These are phyloP conservation scores for Staphylotrichum tortipilum DNA, from an alignment of 495 filamentous ascomycete genomes.

Conservation along the genomic window DNA sequence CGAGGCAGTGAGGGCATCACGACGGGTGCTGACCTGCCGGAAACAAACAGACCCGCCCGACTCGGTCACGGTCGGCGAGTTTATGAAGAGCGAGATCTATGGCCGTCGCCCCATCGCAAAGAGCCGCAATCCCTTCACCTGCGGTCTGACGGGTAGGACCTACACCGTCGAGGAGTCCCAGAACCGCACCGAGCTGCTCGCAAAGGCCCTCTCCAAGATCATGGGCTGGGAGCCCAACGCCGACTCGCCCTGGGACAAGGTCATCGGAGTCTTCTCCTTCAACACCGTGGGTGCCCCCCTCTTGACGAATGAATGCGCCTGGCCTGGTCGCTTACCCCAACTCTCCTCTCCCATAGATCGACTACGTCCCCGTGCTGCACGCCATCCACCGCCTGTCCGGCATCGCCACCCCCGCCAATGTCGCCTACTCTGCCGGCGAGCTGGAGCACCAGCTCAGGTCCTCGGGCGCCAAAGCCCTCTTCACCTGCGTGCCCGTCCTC, in stretches of 20 bases:
- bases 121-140: constrained; percentile 70
- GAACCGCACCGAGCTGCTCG: constrained; percentile 60
- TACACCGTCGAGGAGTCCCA: constrained; percentile 59
- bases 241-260: constrained; percentile 81
- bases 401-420: constrained; percentile 72
- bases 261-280: constrained; percentile 63
- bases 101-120: constrained; percentile 56
- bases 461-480: constrained; percentile 64
- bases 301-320: background rate
- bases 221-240: constrained; percentile 66
- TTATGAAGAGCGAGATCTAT: constrained; percentile 67
- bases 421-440: constrained; percentile 67
- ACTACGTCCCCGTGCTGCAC: constrained; percentile 68
- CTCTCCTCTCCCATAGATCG: constrained; percentile 53
- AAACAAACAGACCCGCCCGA: constrained; percentile 66
- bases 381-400: constrained; percentile 69
- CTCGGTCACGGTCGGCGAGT: constrained; percentile 66
- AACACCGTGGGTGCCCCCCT: constrained; percentile 56
- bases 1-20: too few relatives aligned
- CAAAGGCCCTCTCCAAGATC: constrained; percentile 61
- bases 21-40: too few relatives aligned
- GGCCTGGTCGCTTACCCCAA: constrained; percentile 2
- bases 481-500: constrained; percentile 72
- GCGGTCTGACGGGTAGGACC: constrained; percentile 64
- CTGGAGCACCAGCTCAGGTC: constrained; percentile 71